Evolutionary conservation across 2,329 filamentous ascomycete genomes (phyloP).

Genomic region (Trichothecium sympodiale): DNA sequence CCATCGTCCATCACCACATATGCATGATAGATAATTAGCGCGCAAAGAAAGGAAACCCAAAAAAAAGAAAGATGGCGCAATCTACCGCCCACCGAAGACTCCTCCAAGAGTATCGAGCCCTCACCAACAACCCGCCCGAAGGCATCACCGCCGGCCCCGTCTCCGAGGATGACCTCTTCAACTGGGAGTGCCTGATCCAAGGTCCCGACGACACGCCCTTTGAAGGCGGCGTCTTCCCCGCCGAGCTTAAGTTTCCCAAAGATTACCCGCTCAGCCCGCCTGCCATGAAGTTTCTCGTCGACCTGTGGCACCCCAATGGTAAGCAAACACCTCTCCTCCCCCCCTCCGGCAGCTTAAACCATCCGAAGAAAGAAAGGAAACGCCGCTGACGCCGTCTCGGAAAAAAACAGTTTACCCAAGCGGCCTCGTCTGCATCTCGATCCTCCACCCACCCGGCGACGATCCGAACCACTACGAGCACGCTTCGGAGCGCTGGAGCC

Average conservation of each 20-base stretch:
- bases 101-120: slow-evolving; percentile 89
- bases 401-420: slow-evolving; percentile 75
- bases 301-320: slow-evolving; percentile 97
- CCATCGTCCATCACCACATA: too few species aligned
- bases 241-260: slow-evolving; percentile 86
- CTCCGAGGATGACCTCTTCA: slow-evolving; percentile 86
- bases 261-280: slow-evolving; percentile 96
- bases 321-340: slow-evolving; percentile 11
- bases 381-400: not conserved
- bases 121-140: slow-evolving; percentile 91
- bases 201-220: slow-evolving; percentile 94
- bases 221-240: slow-evolving; percentile 89
- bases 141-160: slow-evolving; percentile 93
- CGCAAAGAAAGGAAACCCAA: too few species aligned
- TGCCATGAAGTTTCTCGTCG: slow-evolving; percentile 88
- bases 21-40: too few species aligned
- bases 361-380: too few species aligned
- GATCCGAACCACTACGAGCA: slow-evolving; percentile 98
- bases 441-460: slow-evolving; percentile 90
- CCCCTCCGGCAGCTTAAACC: too few species aligned
- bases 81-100: slow-evolving; percentile 66
- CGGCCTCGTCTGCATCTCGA: slow-evolving; percentile 94
- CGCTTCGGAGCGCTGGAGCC: slow-evolving; percentile 89
- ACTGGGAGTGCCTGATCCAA: slow-evolving; percentile 94
- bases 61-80: slow-evolving; percentile 43